Evolutionary conservation across 441 rosid genomes (phyloP).

Genomic region (Metrosideros polymorpha): DNA sequence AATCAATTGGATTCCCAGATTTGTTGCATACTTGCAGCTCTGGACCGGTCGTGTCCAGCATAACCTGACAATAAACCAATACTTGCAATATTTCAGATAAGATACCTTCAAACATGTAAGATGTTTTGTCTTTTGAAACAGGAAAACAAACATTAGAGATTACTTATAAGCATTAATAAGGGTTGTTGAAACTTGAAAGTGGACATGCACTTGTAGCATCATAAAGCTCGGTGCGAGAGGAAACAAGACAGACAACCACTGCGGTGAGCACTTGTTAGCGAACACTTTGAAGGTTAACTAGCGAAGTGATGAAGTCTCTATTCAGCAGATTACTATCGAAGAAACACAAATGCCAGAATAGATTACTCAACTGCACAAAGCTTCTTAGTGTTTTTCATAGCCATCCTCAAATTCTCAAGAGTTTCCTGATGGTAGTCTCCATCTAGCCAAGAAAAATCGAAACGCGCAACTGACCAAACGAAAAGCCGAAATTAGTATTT

Average conservation of each 20-base stretch:
- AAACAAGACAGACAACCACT: not conserved
- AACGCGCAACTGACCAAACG: constrained; percentile 7
- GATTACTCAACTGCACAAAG: constrained; percentile 15
- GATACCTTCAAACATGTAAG: not conserved
- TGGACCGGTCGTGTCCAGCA: constrained; percentile 19
- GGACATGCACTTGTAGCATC: not conserved
- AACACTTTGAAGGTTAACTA: not conserved
- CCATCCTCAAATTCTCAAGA: constrained; percentile 13
- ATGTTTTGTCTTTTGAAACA: not conserved
- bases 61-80: constrained; percentile 1
- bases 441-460: constrained; percentile 19
- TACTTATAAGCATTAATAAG: not conserved
- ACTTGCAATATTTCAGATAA: not conserved
- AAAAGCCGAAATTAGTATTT: not conserved
- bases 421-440: constrained; percentile 23
- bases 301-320: not conserved
- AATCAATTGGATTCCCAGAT: constrained; percentile 7
- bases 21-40: constrained; percentile 16
- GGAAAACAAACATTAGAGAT: not conserved
- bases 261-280: not conserved
- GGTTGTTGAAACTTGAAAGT: not conserved
- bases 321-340: not conserved
- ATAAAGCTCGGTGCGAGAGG: not conserved
- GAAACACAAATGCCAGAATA: not conserved
- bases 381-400: constrained; percentile 15